Conservation (phyloP, 192 early-diverging fungal genomes). For the Jimgerdemannia flammicorona region DNA sequence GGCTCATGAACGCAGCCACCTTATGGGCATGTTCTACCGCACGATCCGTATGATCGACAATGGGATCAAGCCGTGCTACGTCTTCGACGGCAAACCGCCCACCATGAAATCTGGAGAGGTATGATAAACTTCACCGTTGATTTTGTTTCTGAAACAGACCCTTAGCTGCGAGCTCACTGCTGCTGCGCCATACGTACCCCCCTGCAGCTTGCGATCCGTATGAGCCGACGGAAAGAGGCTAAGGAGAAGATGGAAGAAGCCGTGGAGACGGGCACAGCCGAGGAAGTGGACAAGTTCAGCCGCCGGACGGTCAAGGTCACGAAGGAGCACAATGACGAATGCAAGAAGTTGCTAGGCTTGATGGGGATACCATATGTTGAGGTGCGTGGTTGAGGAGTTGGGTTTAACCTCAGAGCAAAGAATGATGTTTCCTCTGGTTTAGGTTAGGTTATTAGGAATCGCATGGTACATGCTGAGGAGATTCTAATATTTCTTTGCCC, state of each 20-base stretch:
- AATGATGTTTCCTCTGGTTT: no score
- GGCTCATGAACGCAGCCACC: slow-evolving; percentile 56
- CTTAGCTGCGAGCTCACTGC: background rate
- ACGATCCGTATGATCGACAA: slow-evolving; percentile 96
- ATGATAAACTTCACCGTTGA: slow-evolving; percentile 10
- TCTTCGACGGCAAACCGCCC: slow-evolving; percentile 98
- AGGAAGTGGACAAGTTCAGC: slow-evolving; percentile 82
- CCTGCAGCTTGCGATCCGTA: slow-evolving; percentile 62
- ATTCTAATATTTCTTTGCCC: no score
- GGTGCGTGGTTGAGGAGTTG: slow-evolving; percentile 25
- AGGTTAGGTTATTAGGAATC: no score
- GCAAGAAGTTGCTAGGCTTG: slow-evolving; percentile 77
- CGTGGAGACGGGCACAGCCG: slow-evolving; percentile 68
- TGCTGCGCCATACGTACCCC: background rate
- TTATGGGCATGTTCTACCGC: slow-evolving; percentile 96
- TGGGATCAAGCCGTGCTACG: slow-evolving; percentile 94
- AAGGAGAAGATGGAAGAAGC: slow-evolving; percentile 65
- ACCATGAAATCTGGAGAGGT: slow-evolving; percentile 88
- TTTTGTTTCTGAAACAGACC: background rate
- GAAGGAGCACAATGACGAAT: slow-evolving; percentile 90
- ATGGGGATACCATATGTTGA: slow-evolving; percentile 94
- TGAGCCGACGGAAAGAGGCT: slow-evolving; percentile 69
- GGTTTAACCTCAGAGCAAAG: no score
- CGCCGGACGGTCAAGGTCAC: slow-evolving; percentile 91
- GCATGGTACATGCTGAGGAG: no score